Evolutionary conservation across 202 grass and related monocot species (phyloP), one percentile per base, ranked within the genome.

Genomic region (Schoenoplectus triqueter): DNA sequence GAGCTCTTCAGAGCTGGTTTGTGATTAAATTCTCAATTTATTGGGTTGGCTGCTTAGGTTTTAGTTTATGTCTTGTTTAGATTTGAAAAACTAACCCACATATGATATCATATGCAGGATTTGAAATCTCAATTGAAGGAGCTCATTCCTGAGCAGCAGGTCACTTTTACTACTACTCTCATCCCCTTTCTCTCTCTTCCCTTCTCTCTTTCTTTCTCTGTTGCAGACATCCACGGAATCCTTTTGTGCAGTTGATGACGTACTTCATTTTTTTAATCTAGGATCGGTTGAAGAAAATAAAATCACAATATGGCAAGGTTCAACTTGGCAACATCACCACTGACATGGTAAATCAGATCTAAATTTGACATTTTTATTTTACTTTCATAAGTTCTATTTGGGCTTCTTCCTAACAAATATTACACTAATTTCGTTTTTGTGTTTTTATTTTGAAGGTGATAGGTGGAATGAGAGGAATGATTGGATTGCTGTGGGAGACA

Each of bases 391-490:
- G 9, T 44, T 2, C 11, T 51, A 48, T 48, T 10, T 61, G n/a
- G 22, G 55, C 14, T 52, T 8, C 17, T 42, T 60, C 7, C 22
- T 61, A 41, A 22, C 44, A 20, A n/a, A 80, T 2, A 21, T 6
- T 15, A 39, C 31, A 44, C 15, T 61, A 57, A 56, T 18, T 69
- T 44, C 22, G 22, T 31, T 59, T 46, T 60, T 80, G 31, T 82
- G 31, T 13, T 55, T 82, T 80, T 59, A 48, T 87, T 62, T 83
- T 73, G 13, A 62, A 95, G 95, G 95, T 98, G 73, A 94, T 98
- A 89, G 93, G 95, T 88, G 95, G 95, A 88, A 98, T 98, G 95
- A 95, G 95, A 86, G 93, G 95, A 90, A 95, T 95, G 95, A 92
- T 20, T 84, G 95, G 95, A 59, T 90, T 98, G 87, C 91, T 98